phyloP scores from a whole-genome alignment of 805 yeast genomes.

The Ogataea corticis region DNA sequence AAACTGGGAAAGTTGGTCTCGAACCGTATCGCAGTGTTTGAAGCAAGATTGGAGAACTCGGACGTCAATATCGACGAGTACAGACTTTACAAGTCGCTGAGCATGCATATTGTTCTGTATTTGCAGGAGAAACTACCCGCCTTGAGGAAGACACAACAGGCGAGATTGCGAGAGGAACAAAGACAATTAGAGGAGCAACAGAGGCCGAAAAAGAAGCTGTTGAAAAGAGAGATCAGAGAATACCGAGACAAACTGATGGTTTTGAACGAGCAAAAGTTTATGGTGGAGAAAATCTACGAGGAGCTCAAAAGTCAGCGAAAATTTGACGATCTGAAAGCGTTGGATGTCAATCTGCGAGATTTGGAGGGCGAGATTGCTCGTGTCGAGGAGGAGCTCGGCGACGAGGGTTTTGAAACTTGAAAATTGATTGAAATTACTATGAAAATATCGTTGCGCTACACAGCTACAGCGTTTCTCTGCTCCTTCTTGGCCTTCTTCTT shows the following conservation, averaged over 20 bases:
- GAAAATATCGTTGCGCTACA: neutral
- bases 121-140: constrained; percentile 68
- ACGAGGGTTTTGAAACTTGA: constrained; percentile 34
- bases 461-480: constrained; percentile 15
- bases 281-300: constrained; percentile 65
- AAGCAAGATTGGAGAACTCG: constrained; percentile 11
- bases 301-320: constrained; percentile 64
- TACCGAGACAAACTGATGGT: constrained; percentile 80
- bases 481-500: constrained; percentile 25
- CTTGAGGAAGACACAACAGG: constrained; percentile 57
- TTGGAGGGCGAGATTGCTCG: constrained; percentile 48
- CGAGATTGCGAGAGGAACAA: constrained; percentile 17
- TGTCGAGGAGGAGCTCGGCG: constrained; percentile 57
- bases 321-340: constrained; percentile 71
- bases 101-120: constrained; percentile 54
- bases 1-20: constrained; percentile 44
- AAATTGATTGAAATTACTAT: neutral
- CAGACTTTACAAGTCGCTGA: constrained; percentile 53
- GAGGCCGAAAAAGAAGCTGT: constrained; percentile 32
- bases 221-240: constrained; percentile 55
- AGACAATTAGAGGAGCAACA: constrained; percentile 8
- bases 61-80: constrained; percentile 38
- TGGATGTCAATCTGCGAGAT: constrained; percentile 60
- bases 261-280: constrained; percentile 75
- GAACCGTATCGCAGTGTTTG: constrained; percentile 27